phyloP scores from a whole-genome alignment of 768 basidiomycete genomes.

The Boletus rubroflammeus region DNA sequence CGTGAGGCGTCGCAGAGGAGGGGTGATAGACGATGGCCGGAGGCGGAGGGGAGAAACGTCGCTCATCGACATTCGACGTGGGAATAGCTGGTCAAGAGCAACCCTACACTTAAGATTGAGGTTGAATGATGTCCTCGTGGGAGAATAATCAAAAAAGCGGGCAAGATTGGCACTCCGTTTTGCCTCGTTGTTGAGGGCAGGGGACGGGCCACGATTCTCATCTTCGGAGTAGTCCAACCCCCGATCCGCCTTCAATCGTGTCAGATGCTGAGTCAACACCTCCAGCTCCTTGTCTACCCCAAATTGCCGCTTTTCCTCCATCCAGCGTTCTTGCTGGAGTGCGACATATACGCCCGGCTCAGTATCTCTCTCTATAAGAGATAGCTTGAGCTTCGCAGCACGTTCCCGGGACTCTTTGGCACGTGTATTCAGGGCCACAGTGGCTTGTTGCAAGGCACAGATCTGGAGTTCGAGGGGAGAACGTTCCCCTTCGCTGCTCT shows the following conservation, averaged over 20 bases:
- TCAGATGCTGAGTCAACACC: slow-evolving; percentile 35
- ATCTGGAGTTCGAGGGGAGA: slow-evolving; percentile 47
- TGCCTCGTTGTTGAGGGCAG: slow-evolving; percentile 23
- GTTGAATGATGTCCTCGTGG: slow-evolving; percentile 32
- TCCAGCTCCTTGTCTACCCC: slow-evolving; percentile 37
- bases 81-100: slow-evolving; percentile 27
- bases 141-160: slow-evolving; percentile 37
- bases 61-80: slow-evolving; percentile 35
- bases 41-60: slow-evolving; percentile 35
- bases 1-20: slow-evolving; percentile 26
- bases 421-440: slow-evolving; percentile 40
- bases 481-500: slow-evolving; percentile 32
- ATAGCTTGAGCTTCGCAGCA: slow-evolving; percentile 37
- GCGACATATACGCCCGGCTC: slow-evolving; percentile 37
- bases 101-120: slow-evolving; percentile 30
- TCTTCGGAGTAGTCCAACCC: slow-evolving; percentile 9
- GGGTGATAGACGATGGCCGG: slow-evolving; percentile 29
- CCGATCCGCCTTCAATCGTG: slow-evolving; percentile 29
- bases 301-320: slow-evolving; percentile 44
- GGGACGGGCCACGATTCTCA: slow-evolving; percentile 15
- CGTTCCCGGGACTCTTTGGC: slow-evolving; percentile 44
- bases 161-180: slow-evolving; percentile 37
- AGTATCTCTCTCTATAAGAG: slow-evolving; percentile 37
- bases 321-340: slow-evolving; percentile 47
- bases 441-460: slow-evolving; percentile 42